Evolutionary conservation across 2,329 filamentous ascomycete species (phyloP).

Genomic region (Neurospora crassa): DNA sequence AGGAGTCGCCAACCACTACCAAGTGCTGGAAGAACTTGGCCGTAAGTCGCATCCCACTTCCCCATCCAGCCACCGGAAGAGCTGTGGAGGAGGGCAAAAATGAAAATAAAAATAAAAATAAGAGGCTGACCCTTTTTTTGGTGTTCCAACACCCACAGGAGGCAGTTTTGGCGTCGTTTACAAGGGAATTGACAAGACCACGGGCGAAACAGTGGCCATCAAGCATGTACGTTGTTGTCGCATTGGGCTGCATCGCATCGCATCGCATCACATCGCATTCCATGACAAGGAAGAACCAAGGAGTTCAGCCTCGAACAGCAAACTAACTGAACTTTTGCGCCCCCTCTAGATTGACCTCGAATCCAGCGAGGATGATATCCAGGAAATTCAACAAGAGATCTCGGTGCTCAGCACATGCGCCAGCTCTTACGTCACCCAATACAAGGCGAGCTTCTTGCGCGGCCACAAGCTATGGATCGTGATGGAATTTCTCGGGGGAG

Average conservation of each 20-base stretch:
- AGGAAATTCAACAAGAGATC: conserved; percentile 97
- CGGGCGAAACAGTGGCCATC: conserved; percentile 89
- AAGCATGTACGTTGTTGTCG: conserved; percentile 63
- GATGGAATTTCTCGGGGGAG: conserved; percentile 95
- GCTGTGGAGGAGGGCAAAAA: neutral
- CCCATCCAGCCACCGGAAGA: neutral
- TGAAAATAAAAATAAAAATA: neutral
- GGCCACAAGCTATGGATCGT: conserved; percentile 98
- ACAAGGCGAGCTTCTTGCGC: conserved; percentile 91
- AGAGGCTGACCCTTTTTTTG: conserved; percentile 4
- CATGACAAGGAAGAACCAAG: neutral
- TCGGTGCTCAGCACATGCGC: conserved; percentile 89
- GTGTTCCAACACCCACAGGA: conserved; percentile 39
- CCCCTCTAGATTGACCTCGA: conserved; percentile 88
- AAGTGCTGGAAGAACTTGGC: conserved; percentile 91
- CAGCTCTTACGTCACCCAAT: conserved; percentile 89
- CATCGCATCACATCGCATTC: neutral
- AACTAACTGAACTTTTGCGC: conserved; percentile 5
- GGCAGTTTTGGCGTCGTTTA: conserved; percentile 96
- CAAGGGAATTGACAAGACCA: conserved; percentile 85
- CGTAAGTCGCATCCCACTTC: conserved; percentile 48
- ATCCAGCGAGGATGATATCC: conserved; percentile 95
- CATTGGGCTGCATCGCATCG: neutral
- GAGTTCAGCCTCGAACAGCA: neutral
- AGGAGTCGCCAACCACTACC: conserved; percentile 75